These are phyloP conservation scores for Corniculantispora saksenae DNA, from an alignment of 2,329 filamentous ascomycete species.

Conservation along the genomic window DNA sequence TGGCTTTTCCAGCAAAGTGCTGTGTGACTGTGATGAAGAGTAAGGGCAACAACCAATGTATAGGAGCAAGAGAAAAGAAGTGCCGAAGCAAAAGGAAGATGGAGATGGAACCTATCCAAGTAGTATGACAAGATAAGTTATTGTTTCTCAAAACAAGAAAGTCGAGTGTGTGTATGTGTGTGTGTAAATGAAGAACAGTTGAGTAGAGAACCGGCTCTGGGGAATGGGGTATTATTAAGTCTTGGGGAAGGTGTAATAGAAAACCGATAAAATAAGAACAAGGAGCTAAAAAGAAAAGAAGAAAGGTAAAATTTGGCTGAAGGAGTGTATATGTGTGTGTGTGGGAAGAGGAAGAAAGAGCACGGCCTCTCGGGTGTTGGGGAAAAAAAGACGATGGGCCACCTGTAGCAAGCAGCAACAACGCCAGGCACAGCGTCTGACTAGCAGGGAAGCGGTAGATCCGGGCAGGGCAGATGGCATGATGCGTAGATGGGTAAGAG, in stretches of 20 bases:
- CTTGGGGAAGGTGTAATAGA: not conserved
- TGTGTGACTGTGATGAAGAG: not conserved
- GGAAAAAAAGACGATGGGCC: conserved; percentile 1
- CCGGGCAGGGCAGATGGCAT: conserved; percentile 10
- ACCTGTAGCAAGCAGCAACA: not conserved
- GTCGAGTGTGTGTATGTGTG: not conserved
- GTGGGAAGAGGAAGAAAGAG: conserved; percentile 5
- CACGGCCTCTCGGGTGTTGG: not conserved
- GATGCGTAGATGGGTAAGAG: not conserved
- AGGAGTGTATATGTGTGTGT: conserved; percentile 17
- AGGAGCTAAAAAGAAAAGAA: not conserved
- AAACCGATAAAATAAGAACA: not conserved
- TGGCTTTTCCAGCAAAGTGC: not conserved
- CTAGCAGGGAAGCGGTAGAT: conserved; percentile 9
- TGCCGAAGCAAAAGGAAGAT: not conserved
- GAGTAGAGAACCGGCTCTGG: conserved; percentile 15
- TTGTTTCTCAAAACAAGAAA: conserved; percentile 11
- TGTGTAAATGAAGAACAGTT: not conserved
- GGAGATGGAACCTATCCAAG: not conserved
- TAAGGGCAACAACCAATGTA: not conserved
- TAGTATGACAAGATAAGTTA: not conserved
- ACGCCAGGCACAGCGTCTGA: not conserved
- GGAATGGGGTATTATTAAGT: conserved; percentile 9
- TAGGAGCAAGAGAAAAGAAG: not conserved
- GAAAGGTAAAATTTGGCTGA: not conserved